Evolutionary conservation across 768 basidiomycete species (phyloP).

Genomic region (Macrolepiota albuminosa): DNA sequence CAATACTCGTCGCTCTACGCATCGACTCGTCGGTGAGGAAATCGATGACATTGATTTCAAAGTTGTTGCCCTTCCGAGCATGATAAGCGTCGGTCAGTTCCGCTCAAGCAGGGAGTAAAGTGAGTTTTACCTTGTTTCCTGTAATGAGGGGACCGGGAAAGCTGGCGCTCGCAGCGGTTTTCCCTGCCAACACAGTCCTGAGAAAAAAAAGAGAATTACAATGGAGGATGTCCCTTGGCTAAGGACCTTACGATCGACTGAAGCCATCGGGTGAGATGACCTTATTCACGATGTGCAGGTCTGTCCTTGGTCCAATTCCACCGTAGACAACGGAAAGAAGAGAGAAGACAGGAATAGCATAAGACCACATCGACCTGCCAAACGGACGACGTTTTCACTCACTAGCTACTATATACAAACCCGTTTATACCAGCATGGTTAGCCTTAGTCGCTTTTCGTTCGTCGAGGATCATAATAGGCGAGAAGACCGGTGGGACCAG

Average conservation of each 20-base stretch:
- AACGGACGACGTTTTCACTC: neutral
- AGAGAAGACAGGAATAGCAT: neutral
- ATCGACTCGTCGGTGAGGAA: neutral
- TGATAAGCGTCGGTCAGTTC: neutral
- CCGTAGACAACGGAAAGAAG: neutral
- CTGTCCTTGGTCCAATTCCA: neutral
- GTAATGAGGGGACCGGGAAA: conserved; percentile 3
- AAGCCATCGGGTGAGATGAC: neutral
- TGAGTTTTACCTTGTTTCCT: neutral
- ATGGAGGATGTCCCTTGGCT: neutral
- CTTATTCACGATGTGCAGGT: neutral
- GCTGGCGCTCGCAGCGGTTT: neutral
- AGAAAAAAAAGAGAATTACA: neutral
- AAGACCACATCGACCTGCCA: neutral
- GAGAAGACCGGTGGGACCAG: neutral
- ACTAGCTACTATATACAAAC: neutral
- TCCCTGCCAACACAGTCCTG: conserved; percentile 1
- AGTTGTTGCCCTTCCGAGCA: neutral
- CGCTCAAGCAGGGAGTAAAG: neutral
- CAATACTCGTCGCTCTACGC: conserved; percentile 2
- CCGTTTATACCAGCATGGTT: neutral
- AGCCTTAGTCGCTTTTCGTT: neutral
- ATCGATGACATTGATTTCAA: conserved; percentile 1
- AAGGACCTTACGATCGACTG: neutral
- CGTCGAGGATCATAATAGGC: neutral